phyloP scores from a whole-genome alignment of 257 asterid species.

The Solanum piurae region DNA sequence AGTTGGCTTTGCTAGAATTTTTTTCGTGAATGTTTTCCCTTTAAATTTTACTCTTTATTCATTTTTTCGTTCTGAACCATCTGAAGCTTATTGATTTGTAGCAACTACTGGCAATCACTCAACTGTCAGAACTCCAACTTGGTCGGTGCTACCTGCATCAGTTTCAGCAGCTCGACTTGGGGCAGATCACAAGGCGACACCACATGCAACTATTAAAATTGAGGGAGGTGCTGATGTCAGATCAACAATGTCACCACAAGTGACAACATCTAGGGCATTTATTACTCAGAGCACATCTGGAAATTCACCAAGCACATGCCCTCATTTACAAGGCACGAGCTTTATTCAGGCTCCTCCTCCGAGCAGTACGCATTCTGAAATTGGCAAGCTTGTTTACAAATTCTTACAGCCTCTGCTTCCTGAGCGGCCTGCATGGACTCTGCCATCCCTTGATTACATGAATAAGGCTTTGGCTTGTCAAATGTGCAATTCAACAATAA shows the following conservation, averaged over 20 bases:
- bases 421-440: constrained; percentile 66
- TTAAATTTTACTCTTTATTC: neutral
- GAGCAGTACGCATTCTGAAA: constrained; percentile 63
- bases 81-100: constrained; percentile 8
- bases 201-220: constrained; percentile 34
- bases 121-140: constrained; percentile 49
- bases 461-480: constrained; percentile 69
- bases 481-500: constrained; percentile 43
- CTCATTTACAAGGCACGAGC: constrained; percentile 36
- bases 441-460: constrained; percentile 93
- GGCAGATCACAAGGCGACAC: constrained; percentile 39
- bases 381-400: constrained; percentile 70
- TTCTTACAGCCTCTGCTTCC: constrained; percentile 41
- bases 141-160: constrained; percentile 65
- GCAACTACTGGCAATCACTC: constrained; percentile 39
- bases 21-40: neutral
- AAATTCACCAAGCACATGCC: constrained; percentile 15
- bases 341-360: constrained; percentile 25
- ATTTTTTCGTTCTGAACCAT: constrained; percentile 18
- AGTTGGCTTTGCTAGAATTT: neutral
- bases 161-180: constrained; percentile 34
- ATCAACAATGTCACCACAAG: constrained; percentile 40
- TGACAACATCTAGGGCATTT: constrained; percentile 30
- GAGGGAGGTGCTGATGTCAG: constrained; percentile 48
- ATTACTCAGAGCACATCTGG: constrained; percentile 39